Evolutionary conservation across 352 stramenopile genomes (phyloP).

Genomic region (Phytophthora megakarya): DNA sequence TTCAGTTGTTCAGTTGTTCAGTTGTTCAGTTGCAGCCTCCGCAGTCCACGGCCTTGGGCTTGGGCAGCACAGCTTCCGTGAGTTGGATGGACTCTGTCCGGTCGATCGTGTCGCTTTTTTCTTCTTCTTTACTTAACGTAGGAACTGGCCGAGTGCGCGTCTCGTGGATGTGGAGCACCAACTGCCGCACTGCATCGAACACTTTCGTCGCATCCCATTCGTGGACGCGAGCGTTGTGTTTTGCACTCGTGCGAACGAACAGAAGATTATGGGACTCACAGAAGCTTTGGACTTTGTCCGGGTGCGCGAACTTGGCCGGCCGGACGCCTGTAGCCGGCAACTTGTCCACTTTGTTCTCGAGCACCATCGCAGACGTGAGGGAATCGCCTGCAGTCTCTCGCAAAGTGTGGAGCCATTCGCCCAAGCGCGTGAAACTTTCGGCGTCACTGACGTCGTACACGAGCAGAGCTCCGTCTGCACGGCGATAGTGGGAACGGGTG

Average conservation of each 20-base stretch:
- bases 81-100: slow-evolving; percentile 21
- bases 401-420: slow-evolving; percentile 90
- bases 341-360: slow-evolving; percentile 92
- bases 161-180: slow-evolving; percentile 71
- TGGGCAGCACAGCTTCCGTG: background rate
- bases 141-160: background rate
- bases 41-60: slow-evolving; percentile 19
- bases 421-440: slow-evolving; percentile 85
- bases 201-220: slow-evolving; percentile 63
- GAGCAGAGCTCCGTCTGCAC: slow-evolving; percentile 86
- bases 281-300: slow-evolving; percentile 50
- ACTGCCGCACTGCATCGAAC: slow-evolving; percentile 52
- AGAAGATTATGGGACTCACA: slow-evolving; percentile 63
- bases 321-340: slow-evolving; percentile 23
- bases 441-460: slow-evolving; percentile 92
- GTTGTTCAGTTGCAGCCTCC: slow-evolving; percentile 28
- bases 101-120: background rate
- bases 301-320: slow-evolving; percentile 45
- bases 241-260: slow-evolving; percentile 67
- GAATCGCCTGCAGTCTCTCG: slow-evolving; percentile 84
- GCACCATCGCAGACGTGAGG: slow-evolving; percentile 85
- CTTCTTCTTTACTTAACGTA: slow-evolving; percentile 8
- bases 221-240: slow-evolving; percentile 57
- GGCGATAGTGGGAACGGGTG: slow-evolving; percentile 83
- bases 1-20: too few relatives aligned